Conservation (phyloP, 2,329 filamentous ascomycete species). For the Balansia obtecta region DNA sequence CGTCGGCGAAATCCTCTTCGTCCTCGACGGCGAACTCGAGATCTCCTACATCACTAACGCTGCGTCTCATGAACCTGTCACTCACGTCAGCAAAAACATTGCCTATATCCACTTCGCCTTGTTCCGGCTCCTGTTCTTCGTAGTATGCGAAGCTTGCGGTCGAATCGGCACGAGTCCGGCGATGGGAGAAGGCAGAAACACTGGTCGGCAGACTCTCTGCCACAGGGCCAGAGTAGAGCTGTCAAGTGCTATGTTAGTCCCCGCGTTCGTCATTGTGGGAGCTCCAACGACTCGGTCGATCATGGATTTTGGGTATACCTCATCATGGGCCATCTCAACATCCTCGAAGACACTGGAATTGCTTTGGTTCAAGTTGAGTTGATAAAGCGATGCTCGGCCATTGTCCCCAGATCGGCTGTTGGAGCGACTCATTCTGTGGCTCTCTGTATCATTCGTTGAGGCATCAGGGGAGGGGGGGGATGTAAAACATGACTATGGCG, state of each 20-base stretch:
- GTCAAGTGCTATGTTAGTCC: not conserved
- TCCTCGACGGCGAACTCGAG: conserved; percentile 29
- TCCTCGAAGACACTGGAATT: conserved; percentile 77
- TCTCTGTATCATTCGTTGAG: conserved; percentile 3
- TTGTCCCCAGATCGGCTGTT: conserved; percentile 1
- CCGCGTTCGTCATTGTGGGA: not conserved
- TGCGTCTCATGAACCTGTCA: conserved; percentile 17
- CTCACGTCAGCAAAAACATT: conserved; percentile 18
- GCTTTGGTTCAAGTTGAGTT: conserved; percentile 58
- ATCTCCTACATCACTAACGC: conserved; percentile 25
- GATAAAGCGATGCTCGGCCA: conserved; percentile 29
- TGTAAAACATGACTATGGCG: conserved; percentile 2
- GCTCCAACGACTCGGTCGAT: too few relatives aligned
- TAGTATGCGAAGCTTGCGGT: conserved; percentile 85
- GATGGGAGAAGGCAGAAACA: conserved; percentile 81
- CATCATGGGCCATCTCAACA: conserved; percentile 97
- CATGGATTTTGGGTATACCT: conserved; percentile 32
- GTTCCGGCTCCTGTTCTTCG: conserved; percentile 38
- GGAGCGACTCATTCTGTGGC: not conserved
- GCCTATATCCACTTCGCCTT: conserved; percentile 11
- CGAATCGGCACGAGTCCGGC: conserved; percentile 68
- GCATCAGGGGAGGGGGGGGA: not conserved
- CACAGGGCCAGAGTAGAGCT: conserved; percentile 82
- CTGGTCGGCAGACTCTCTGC: conserved; percentile 95
- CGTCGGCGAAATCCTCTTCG: conserved; percentile 26